Conservation (phyloP, 1,139 yeast genomes). For the Candida anutae region DNA sequence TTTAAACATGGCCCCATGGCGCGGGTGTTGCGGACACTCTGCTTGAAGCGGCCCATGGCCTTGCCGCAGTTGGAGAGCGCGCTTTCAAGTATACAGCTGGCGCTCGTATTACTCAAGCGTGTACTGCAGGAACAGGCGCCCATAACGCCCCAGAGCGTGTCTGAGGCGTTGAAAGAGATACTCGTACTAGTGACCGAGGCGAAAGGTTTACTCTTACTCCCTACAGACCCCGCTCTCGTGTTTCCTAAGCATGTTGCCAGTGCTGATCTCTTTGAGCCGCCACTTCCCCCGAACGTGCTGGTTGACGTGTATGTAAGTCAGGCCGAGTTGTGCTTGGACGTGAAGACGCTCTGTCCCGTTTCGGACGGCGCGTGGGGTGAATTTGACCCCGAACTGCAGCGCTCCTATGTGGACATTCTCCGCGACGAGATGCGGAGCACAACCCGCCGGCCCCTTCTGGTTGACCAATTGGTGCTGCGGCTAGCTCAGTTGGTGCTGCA, state of each 20-base stretch:
- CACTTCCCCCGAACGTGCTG: conserved; percentile 22
- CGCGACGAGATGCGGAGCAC: conserved; percentile 28
- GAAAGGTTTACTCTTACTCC: conserved; percentile 31
- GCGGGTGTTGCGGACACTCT: conserved; percentile 18
- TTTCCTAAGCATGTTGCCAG: conserved; percentile 31
- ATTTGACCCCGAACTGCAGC: conserved; percentile 23
- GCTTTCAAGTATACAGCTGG: conserved; percentile 23
- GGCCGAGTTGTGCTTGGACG: conserved; percentile 38
- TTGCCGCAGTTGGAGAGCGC: conserved; percentile 28
- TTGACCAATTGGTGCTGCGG: neutral
- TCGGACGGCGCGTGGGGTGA: conserved; percentile 38
- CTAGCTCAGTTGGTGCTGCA: conserved; percentile 1
- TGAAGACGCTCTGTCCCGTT: conserved; percentile 30
- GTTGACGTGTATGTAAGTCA: conserved; percentile 37
- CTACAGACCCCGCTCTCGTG: conserved; percentile 34
- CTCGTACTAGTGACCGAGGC: conserved; percentile 24
- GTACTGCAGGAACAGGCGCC: conserved; percentile 6
- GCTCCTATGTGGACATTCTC: conserved; percentile 33
- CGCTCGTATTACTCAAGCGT: conserved; percentile 19
- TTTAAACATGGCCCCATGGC: conserved; percentile 27
- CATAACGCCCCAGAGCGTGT: conserved; percentile 3
- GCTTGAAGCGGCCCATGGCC: conserved; percentile 22
- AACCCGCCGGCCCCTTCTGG: neutral
- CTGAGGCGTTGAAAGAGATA: conserved; percentile 18
- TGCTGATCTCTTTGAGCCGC: conserved; percentile 24